Conservation (phyloP, 2,329 filamentous ascomycete species). For the Fusarium poae region DNA sequence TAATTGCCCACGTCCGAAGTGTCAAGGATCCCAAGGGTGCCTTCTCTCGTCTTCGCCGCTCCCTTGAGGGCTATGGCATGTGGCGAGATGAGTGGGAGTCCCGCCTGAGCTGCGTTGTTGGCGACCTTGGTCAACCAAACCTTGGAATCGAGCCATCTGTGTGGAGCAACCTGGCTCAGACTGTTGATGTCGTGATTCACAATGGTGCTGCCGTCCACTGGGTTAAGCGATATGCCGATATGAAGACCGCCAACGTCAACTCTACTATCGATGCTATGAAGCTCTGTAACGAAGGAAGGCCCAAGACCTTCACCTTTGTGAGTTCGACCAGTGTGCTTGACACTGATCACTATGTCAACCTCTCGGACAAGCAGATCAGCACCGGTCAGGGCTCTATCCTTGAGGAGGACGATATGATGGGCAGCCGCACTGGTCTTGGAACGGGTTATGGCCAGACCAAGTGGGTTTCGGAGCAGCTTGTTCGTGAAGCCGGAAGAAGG, state of each 20-base stretch:
- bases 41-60: slow-evolving; percentile 73
- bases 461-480: slow-evolving; percentile 80
- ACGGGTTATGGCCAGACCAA: slow-evolving; percentile 95
- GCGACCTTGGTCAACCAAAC: slow-evolving; percentile 70
- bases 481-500: slow-evolving; percentile 81
- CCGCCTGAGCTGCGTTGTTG: slow-evolving; percentile 76
- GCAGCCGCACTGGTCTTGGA: slow-evolving; percentile 79
- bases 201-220: slow-evolving; percentile 88
- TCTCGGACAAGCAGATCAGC: slow-evolving; percentile 66
- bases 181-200: slow-evolving; percentile 81
- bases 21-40: slow-evolving; percentile 72
- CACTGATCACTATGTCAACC: slow-evolving; percentile 81
- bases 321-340: slow-evolving; percentile 84
- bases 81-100: slow-evolving; percentile 78
- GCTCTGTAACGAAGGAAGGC: slow-evolving; percentile 80
- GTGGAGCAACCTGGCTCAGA: slow-evolving; percentile 75
- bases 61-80: slow-evolving; percentile 81
- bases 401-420: slow-evolving; percentile 76
- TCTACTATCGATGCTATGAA: slow-evolving; percentile 81
- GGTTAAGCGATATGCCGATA: slow-evolving; percentile 80
- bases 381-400: slow-evolving; percentile 68
- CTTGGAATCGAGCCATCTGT: slow-evolving; percentile 76
- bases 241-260: slow-evolving; percentile 82
- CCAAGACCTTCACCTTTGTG: slow-evolving; percentile 84
- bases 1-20: slow-evolving; percentile 80